Evolutionary conservation across 331 rosid genomes (phyloP).

Genomic region (Telfairia occidentalis): DNA sequence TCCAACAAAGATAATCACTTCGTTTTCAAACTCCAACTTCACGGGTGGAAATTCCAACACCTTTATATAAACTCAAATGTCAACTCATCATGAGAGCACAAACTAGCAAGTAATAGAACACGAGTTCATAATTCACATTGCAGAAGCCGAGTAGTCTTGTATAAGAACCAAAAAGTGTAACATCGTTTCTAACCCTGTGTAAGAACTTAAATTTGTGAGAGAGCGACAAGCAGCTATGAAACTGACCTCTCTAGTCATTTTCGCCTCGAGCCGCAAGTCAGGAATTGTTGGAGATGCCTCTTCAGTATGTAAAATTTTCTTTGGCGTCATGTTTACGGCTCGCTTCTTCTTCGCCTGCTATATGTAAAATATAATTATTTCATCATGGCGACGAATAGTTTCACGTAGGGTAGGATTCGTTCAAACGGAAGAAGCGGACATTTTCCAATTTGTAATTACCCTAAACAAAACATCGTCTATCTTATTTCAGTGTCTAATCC

Average conservation of each 20-base stretch:
- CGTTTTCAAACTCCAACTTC: neutral
- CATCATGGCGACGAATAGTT: neutral
- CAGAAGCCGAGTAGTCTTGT: neutral
- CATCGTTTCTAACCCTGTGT: neutral
- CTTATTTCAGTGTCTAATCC: neutral
- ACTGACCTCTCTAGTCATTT: constrained; percentile 58
- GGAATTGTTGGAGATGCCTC: constrained; percentile 26
- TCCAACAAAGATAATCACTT: neutral
- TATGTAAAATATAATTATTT: neutral
- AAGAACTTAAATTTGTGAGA: neutral
- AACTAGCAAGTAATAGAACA: neutral
- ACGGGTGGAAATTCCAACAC: neutral
- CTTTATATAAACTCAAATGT: neutral
- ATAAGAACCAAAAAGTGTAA: neutral
- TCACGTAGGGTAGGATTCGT: neutral
- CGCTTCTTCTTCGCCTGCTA: constrained; percentile 21
- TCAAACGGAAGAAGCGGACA: neutral
- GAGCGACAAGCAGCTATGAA: neutral
- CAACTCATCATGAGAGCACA: neutral
- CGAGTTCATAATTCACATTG: neutral
- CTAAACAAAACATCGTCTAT: neutral
- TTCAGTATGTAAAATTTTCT: constrained; percentile 27
- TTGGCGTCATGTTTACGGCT: constrained; percentile 34
- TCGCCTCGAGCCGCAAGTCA: constrained; percentile 56
- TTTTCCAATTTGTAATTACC: neutral